Evolutionary conservation across 2,329 filamentous ascomycete species (phyloP), one percentile per base, ranked within the genome.

Genomic region (Scedosporium minutisporum): DNA sequence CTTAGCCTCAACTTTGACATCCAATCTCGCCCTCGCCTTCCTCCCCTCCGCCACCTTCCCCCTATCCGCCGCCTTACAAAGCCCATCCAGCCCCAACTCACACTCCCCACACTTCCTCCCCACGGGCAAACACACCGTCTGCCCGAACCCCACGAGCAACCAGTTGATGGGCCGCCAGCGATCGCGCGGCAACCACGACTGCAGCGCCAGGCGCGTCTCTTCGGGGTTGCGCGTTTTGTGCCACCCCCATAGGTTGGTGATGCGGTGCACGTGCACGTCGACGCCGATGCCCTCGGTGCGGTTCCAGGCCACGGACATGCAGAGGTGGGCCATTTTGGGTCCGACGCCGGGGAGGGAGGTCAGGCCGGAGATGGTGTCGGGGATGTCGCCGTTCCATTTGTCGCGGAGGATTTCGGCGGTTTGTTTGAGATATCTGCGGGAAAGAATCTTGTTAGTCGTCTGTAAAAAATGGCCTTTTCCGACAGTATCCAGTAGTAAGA

Each of bases 191-290:
- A 97, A 77, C 93, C 93, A 97, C 16, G 80, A 80, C 77, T 97
- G 84, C 64, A 97, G 78, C 41, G 86, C 84, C 62, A 80, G 76
- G 53, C 93, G 81, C 33, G 93, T 96, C 72, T 90, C 89, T 77
- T 97, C 93, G 0, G 93, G 93, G 12, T 79, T 88, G 68, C 85
- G 87, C 2, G 89, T 93, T 72, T 84, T 85, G 72, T 96, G 85
- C 93, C 93, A 97, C 3, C 90, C 89, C 92, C 92, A 96, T 29
- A 96, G 79, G 75, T 96, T 96, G 60, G 91, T 93, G 74, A 97
- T 96, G 62, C 93, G 88, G 75, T 96, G 93, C 3, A 97, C 93
- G 74, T 97, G 93, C 4, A 96, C 92, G 73, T 97, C 93, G 58
- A 97, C 93, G 27, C 93, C 93, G 66, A 97, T 96, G 6, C 93